Percentiles rank a stretch among this genome's conserved stretches.
Evolutionary conservation across 2,329 filamentous ascomycete species (phyloP).

Genomic region (Neonectria coccinea): DNA sequence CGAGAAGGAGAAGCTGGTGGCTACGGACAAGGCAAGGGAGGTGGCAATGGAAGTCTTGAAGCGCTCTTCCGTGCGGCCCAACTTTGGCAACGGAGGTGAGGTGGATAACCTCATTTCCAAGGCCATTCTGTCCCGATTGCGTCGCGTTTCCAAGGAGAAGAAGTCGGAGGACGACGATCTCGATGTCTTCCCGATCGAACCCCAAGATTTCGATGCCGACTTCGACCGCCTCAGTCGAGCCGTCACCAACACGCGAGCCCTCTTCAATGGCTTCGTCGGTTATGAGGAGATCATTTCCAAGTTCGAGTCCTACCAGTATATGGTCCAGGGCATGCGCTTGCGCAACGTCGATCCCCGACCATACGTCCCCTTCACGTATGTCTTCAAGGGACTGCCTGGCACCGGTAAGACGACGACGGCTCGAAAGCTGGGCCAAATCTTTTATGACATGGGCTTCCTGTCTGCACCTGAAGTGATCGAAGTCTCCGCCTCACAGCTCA

Average conservation of each 20-base stretch:
- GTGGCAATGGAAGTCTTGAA: constrained; percentile 70
- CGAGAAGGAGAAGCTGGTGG: constrained; percentile 64
- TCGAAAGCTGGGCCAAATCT: constrained; percentile 76
- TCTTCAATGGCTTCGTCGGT: constrained; percentile 72
- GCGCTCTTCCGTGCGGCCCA: constrained; percentile 71
- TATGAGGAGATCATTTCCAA: constrained; percentile 66
- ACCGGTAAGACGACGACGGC: constrained; percentile 81
- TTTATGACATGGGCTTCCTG: constrained; percentile 79
- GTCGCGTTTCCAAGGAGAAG: constrained; percentile 41
- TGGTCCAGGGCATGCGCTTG: constrained; percentile 62
- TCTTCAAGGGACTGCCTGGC: constrained; percentile 73
- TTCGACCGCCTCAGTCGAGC: constrained; percentile 61
- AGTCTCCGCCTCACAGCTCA: constrained; percentile 74
- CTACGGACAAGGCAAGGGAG: constrained; percentile 64
- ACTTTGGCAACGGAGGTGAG: constrained; percentile 83
- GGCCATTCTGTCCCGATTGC: constrained; percentile 41
- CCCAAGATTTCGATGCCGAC: constrained; percentile 68
- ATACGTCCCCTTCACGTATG: constrained; percentile 72
- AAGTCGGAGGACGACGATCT: constrained; percentile 37
- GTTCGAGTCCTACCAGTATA: constrained; percentile 67
- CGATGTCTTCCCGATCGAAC: constrained; percentile 43
- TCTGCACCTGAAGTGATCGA: constrained; percentile 71
- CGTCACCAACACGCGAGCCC: constrained; percentile 57
- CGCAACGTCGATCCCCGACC: constrained; percentile 63
- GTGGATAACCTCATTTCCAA: constrained; percentile 66